Conservation (phyloP, 2,329 filamentous ascomycete species). For the Monilinia laxa region DNA sequence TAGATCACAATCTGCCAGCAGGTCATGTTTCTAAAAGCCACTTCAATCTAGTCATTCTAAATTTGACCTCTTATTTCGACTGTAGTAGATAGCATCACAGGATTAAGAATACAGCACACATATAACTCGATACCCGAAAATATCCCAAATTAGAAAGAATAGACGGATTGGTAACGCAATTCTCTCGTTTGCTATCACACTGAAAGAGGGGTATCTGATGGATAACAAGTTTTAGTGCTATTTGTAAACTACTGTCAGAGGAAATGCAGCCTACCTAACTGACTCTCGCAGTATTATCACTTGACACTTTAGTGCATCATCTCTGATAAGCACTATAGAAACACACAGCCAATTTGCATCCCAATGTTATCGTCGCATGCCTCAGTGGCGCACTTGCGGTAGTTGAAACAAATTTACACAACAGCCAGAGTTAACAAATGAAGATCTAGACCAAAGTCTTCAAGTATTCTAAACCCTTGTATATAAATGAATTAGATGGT, state of each 20-base stretch:
- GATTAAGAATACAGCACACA: background rate
- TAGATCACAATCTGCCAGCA: background rate
- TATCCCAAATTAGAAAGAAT: background rate
- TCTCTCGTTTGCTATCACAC: background rate
- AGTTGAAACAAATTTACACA: background rate
- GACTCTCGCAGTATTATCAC: background rate
- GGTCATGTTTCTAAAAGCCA: background rate
- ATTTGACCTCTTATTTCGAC: background rate
- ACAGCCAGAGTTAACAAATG: background rate
- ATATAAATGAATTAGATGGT: background rate
- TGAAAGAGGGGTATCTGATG: background rate
- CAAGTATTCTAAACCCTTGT: background rate
- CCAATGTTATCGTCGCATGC: background rate
- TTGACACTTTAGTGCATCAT: background rate
- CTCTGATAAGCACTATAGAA: background rate
- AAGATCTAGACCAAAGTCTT: background rate
- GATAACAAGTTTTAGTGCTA: background rate
- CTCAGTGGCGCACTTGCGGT: background rate
- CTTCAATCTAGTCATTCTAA: background rate
- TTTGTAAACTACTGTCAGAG: background rate
- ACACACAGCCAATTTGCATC: background rate
- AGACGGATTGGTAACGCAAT: background rate
- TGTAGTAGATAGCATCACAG: background rate
- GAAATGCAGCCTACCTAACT: background rate
- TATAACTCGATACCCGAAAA: background rate